A percentile compares a stretch with the other conserved stretches of the same genome.
phyloP scores from a whole-genome alignment of 805 yeast genomes.

The Peterozyma toletana region DNA sequence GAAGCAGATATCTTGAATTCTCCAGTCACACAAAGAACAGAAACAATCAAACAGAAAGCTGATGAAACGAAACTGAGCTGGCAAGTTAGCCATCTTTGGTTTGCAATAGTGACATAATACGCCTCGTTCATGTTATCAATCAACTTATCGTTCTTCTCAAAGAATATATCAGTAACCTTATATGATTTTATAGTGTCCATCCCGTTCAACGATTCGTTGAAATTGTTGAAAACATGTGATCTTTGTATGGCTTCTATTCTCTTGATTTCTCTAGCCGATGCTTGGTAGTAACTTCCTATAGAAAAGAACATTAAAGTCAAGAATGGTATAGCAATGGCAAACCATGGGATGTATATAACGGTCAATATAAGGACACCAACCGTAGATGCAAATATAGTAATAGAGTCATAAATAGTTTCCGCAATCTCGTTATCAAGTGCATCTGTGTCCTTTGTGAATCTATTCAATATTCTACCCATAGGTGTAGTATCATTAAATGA shows the following conservation, averaged over 20 bases:
- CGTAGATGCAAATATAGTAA: slow-evolving; percentile 34
- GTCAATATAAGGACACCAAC: slow-evolving; percentile 17
- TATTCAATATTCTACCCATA: slow-evolving; percentile 73
- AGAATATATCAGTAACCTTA: slow-evolving; percentile 23
- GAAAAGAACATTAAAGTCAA: slow-evolving; percentile 24
- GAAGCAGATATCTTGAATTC: slow-evolving; percentile 51
- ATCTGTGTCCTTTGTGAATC: slow-evolving; percentile 85
- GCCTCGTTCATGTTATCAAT: slow-evolving; percentile 37
- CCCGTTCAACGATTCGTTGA: slow-evolving; percentile 43
- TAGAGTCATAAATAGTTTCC: slow-evolving; percentile 56
- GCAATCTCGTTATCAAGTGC: slow-evolving; percentile 72
- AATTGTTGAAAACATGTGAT: slow-evolving; percentile 43
- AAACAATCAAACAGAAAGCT: slow-evolving; percentile 36
- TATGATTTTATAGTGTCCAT: slow-evolving; percentile 41
- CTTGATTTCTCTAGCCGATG: slow-evolving; percentile 43
- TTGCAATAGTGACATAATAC: slow-evolving; percentile 38
- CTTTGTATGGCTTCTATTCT: slow-evolving; percentile 45
- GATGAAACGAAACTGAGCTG: slow-evolving; percentile 43
- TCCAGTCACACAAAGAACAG: slow-evolving; percentile 51
- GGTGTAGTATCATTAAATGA: slow-evolving; percentile 79
- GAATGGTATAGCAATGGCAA: slow-evolving; percentile 37
- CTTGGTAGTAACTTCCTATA: slow-evolving; percentile 36
- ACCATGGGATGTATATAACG: slow-evolving; percentile 35
- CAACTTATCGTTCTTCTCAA: slow-evolving; percentile 26
- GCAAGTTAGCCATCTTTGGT: slow-evolving; percentile 60